phyloP scores from a whole-genome alignment of 2,329 filamentous ascomycete genomes.

The Epicoccum nigrum region DNA sequence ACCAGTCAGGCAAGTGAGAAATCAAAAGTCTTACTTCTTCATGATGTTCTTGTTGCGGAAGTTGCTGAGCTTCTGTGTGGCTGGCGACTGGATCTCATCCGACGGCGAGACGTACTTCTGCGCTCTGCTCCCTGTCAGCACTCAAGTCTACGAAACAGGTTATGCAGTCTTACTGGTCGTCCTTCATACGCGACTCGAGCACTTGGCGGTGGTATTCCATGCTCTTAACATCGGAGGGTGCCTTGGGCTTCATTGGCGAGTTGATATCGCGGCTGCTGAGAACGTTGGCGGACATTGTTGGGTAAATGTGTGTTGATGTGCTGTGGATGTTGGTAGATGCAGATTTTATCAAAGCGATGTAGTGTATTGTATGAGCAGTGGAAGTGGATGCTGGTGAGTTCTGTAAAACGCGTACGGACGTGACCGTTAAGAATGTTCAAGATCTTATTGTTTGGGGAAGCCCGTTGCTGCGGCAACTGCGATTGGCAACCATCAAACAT shows the following conservation, averaged over 20 bases:
- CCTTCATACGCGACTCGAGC: conserved; percentile 72
- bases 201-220: conserved; percentile 80
- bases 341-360: not conserved
- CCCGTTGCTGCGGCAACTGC: conserved; percentile 13
- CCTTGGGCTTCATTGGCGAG: conserved; percentile 45
- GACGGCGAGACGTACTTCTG: conserved; percentile 78
- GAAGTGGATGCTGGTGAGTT: conserved; percentile 7
- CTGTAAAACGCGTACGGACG: conserved; percentile 2
- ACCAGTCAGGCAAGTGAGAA: no score
- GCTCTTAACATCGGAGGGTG: conserved; percentile 41
- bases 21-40: conserved; percentile 62
- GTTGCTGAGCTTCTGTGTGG: conserved; percentile 79
- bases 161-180: conserved; percentile 63
- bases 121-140: conserved; percentile 46
- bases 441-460: conserved; percentile 14
- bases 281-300: conserved; percentile 64
- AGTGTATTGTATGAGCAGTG: not conserved
- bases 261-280: conserved; percentile 73
- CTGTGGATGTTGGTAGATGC: conserved; percentile 2
- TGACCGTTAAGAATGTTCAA: conserved; percentile 17
- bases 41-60: conserved; percentile 80
- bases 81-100: conserved; percentile 88
- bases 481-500: conserved; percentile 11
- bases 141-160: not conserved
- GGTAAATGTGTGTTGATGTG: conserved; percentile 3